phyloP scores from a whole-genome alignment of 805 yeast species.

The Suhomyces xylopsoci region DNA sequence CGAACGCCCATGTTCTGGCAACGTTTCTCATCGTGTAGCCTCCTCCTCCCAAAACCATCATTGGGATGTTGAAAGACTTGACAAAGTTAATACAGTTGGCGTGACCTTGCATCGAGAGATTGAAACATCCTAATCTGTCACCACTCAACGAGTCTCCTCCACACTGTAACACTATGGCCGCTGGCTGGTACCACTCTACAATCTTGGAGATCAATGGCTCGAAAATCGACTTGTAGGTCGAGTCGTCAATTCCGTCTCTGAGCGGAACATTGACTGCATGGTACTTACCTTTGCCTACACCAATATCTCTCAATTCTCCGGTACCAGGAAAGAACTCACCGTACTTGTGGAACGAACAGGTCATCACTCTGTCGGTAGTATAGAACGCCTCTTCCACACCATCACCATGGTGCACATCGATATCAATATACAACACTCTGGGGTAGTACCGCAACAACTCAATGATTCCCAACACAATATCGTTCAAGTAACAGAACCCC shows the following conservation, averaged over 20 bases:
- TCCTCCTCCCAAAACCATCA: slow-evolving; percentile 96
- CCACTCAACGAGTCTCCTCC: slow-evolving; percentile 98
- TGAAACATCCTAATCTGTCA: slow-evolving; percentile 93
- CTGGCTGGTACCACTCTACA: slow-evolving; percentile 87
- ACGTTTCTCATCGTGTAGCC: slow-evolving; percentile 98
- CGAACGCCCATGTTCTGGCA: slow-evolving; percentile 92
- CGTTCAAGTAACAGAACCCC: slow-evolving; percentile 89
- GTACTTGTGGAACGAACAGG: slow-evolving; percentile 86
- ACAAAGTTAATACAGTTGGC: slow-evolving; percentile 93
- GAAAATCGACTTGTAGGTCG: slow-evolving; percentile 75
- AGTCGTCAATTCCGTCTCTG: slow-evolving; percentile 93
- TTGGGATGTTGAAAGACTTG: slow-evolving; percentile 79
- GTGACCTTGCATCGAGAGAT: slow-evolving; percentile 89
- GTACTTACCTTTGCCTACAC: slow-evolving; percentile 81
- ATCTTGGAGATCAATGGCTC: slow-evolving; percentile 81
- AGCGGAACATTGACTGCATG: slow-evolving; percentile 84
- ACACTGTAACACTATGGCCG: slow-evolving; percentile 95
- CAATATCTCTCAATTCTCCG: slow-evolving; percentile 80
- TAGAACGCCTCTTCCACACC: slow-evolving; percentile 95
- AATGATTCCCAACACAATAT: slow-evolving; percentile 80
- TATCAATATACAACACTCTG: slow-evolving; percentile 82
- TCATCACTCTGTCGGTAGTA: slow-evolving; percentile 88
- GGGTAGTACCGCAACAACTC: slow-evolving; percentile 80
- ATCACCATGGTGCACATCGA: slow-evolving; percentile 92
- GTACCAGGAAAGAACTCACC: slow-evolving; percentile 95